A percentile compares a stretch with the other conserved stretches of the same genome.
Conservation (phyloP, 176 grass and related monocot species). For the Avena insularis region DNA sequence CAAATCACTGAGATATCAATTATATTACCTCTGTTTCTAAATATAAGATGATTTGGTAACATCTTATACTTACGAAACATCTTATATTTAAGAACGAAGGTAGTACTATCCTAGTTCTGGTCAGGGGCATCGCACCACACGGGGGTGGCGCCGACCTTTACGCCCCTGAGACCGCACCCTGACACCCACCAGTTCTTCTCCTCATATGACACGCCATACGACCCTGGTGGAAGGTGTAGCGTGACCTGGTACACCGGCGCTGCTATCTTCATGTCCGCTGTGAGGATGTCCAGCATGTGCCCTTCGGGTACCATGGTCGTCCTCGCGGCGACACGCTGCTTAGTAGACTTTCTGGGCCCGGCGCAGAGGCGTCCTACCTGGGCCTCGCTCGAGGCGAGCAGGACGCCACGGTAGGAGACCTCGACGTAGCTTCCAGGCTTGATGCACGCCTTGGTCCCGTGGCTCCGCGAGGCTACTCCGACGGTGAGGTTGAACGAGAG, state of each 20-base stretch:
- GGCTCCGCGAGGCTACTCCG: neutral
- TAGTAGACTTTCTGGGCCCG: neutral
- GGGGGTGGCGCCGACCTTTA: neutral
- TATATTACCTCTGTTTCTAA: too few species aligned
- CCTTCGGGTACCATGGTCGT: neutral
- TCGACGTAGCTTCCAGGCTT: neutral
- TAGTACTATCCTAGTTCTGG: too few species aligned
- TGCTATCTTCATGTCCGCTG: too few species aligned
- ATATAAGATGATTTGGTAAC: too few species aligned
- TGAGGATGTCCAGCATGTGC: too few species aligned
- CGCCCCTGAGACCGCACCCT: neutral
- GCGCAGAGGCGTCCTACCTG: neutral
- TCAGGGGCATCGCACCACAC: neutral
- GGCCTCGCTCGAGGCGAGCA: neutral
- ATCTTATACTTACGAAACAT: too few species aligned
- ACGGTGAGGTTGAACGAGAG: neutral
- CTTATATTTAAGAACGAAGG: too few species aligned
- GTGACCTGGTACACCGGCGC: neutral
- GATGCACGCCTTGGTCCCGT: neutral
- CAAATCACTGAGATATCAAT: too few species aligned
- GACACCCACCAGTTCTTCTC: neutral
- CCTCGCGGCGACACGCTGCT: neutral
- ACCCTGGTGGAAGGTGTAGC: neutral
- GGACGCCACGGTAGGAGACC: neutral
- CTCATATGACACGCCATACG: neutral